phyloP scores from a whole-genome alignment of 108 stramenopile species.

The Cyclotella sp. region DNA sequence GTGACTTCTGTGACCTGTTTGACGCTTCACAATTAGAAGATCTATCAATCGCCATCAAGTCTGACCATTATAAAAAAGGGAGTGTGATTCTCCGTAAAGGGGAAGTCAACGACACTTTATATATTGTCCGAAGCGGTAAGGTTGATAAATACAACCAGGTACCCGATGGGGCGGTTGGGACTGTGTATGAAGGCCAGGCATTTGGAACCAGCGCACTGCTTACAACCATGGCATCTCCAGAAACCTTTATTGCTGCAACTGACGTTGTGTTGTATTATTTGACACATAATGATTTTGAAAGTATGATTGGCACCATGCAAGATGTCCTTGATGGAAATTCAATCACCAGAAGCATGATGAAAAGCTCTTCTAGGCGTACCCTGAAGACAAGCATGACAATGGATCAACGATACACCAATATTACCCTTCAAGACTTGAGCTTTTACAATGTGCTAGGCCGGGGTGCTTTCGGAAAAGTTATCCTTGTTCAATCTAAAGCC shows the following conservation, averaged over 20 bases:
- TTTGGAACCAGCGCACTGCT: constrained; percentile 78
- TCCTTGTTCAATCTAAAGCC: constrained; percentile 40
- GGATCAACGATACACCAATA: constrained; percentile 20
- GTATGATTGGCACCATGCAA: constrained; percentile 66
- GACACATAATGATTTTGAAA: constrained; percentile 63
- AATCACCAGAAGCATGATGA: constrained; percentile 16
- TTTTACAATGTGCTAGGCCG: constrained; percentile 39
- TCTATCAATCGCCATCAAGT: constrained; percentile 64
- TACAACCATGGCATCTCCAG: constrained; percentile 65
- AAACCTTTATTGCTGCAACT: constrained; percentile 61
- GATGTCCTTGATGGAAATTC: constrained; percentile 57
- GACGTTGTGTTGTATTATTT: constrained; percentile 57
- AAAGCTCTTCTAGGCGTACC: constrained; percentile 13
- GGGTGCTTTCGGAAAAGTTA: constrained; percentile 54
- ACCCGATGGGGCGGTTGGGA: constrained; percentile 48
- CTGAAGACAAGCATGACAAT: constrained; percentile 29
- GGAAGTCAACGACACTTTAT: constrained; percentile 86
- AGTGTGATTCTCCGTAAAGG: constrained; percentile 89
- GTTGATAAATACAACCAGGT: constrained; percentile 52
- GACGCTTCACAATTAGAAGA: constrained; percentile 60
- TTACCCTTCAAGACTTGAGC: constrained; percentile 10
- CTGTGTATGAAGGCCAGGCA: constrained; percentile 44
- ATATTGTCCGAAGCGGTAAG: constrained; percentile 75
- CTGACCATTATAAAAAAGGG: constrained; percentile 62
- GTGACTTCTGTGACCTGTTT: constrained; percentile 55